Conservation (phyloP, 1,139 yeast species). For the Kodamaea arcana region DNA sequence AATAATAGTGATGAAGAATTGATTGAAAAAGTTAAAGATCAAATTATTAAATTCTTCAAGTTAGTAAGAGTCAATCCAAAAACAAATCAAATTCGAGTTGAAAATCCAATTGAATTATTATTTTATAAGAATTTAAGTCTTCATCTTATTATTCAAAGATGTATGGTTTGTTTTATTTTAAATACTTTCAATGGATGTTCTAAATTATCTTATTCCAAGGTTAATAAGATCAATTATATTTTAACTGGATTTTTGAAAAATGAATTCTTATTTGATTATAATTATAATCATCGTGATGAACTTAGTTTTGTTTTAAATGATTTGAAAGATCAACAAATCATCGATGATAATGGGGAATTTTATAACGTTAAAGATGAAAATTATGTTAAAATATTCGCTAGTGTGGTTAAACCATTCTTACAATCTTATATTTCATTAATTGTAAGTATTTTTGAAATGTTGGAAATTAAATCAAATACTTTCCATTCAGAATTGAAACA, state of each 20-base stretch:
- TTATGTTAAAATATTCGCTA: conserved; percentile 24
- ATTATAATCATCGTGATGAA: conserved; percentile 29
- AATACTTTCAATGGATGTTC: conserved; percentile 12
- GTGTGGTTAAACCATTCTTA: conserved; percentile 38
- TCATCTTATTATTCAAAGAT: conserved; percentile 37
- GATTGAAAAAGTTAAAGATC: conserved; percentile 22
- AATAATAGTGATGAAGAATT: conserved; percentile 13
- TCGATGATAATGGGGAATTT: conserved; percentile 14
- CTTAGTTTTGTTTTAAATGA: conserved; percentile 29
- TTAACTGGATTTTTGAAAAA: conserved; percentile 39
- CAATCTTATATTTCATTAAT: conserved; percentile 36
- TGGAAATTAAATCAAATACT: conserved; percentile 4
- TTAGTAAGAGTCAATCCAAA: conserved; percentile 29
- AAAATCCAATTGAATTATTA: conserved; percentile 38
- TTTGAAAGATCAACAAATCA: conserved; percentile 17
- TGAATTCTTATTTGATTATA: conserved; percentile 45
- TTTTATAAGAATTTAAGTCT: conserved; percentile 43
- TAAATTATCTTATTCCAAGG: conserved; percentile 16
- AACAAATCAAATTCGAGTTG: conserved; percentile 25
- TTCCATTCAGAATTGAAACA: conserved; percentile 6
- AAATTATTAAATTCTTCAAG: conserved; percentile 33
- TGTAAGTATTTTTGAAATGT: conserved; percentile 14
- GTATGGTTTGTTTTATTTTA: conserved; percentile 33
- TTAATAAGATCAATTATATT: conserved; percentile 30
- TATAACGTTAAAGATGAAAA: conserved; percentile 22